A percentile compares a stretch with the other conserved stretches of the same genome.
phyloP scores from a whole-genome alignment of 2,329 filamentous ascomycete genomes.

The Chaetomium globosum region DNA sequence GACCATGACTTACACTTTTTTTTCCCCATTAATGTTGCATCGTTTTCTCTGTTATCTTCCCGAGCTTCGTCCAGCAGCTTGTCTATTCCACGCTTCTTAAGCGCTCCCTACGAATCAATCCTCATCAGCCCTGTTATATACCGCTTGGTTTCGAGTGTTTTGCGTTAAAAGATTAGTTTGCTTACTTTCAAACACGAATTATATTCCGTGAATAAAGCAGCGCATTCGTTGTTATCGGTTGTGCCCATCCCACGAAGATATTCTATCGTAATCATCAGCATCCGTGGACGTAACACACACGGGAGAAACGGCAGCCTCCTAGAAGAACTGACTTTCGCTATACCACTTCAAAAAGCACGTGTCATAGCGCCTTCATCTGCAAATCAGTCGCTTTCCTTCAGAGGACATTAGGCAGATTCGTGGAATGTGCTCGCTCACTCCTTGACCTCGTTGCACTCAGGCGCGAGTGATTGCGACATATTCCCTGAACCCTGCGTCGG shows the following conservation, averaged over 20 bases:
- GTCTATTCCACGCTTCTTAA: conserved; percentile 90
- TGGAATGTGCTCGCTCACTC: conserved; percentile 64
- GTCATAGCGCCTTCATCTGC: conserved; percentile 74
- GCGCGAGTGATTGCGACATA: conserved; percentile 94
- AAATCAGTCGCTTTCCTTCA: not conserved
- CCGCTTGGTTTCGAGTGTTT: not conserved
- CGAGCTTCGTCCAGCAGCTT: conserved; percentile 88
- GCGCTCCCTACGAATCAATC: conserved; percentile 62
- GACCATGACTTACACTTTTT: conserved; percentile 39
- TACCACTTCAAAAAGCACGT: conserved; percentile 99
- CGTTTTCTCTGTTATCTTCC: conserved; percentile 86
- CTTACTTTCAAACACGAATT: conserved; percentile 80
- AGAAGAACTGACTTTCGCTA: conserved; percentile 75
- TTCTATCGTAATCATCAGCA: conserved; percentile 57
- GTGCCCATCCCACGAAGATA: conserved; percentile 84
- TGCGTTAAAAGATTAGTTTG: conserved; percentile 14
- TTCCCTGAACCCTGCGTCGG: not conserved
- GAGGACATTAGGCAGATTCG: not conserved
- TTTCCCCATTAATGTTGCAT: conserved; percentile 62
- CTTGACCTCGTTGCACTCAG: conserved; percentile 93
- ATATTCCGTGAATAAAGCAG: conserved; percentile 83
- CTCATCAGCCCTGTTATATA: not conserved
- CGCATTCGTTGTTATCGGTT: conserved; percentile 77
- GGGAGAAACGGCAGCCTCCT: not conserved
- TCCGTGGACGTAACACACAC: too few species aligned